Base-by-base conservation (phyloP, 805 yeast genomes). In the Pichia insulana region DNA sequence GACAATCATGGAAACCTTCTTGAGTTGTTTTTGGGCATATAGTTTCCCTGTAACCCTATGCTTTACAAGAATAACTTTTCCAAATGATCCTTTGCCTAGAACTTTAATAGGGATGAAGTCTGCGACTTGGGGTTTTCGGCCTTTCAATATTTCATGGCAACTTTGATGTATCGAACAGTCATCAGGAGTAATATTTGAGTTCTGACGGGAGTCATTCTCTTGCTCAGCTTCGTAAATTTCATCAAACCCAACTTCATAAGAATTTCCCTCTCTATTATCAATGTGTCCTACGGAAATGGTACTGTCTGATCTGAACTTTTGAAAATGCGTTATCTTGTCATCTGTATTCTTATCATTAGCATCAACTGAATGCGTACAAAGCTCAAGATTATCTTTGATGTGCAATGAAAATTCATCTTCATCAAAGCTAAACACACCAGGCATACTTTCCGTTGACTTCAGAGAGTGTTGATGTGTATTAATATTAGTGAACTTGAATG, bases 21-120 rank as follows among this genome's bases (percentile, higher is more conserved):
- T 77, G 48, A 87, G 64, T 52, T 87, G 95, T 56, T 87, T 87
- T 68, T 85, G 92, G 0, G 96, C 96, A 62, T 74, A 88, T 10
- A 87, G 61, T 50, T 73, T 73, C 0, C 80, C 80, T 0, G 84
- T 74, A 18, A 63, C 48, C 40, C 59, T 67, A 55, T 87, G 88
- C 39, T 77, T 74, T 1, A 87, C 96, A 18, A 87, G 63, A 8
- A 84, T 63, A 3, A 87, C 96, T 56, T 84, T 86, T 3, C 96
- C 96, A 51, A 83, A 87, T 2, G 95, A 87, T 3, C 96, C 96
- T 40, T 79, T 74, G 0, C 96, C 96, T 6, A 87, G 65, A 0
- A 86, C 92, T 50, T 76, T 81, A 7, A 88, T 61, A 2, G 84
- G 83, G 51, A 73, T 78, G 53, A 88, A 87, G 55, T 87, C 95